Evolutionary conservation across 768 basidiomycete species (phyloP), one percentile per base, ranked within the genome.

Genomic region (Russula compacta): DNA sequence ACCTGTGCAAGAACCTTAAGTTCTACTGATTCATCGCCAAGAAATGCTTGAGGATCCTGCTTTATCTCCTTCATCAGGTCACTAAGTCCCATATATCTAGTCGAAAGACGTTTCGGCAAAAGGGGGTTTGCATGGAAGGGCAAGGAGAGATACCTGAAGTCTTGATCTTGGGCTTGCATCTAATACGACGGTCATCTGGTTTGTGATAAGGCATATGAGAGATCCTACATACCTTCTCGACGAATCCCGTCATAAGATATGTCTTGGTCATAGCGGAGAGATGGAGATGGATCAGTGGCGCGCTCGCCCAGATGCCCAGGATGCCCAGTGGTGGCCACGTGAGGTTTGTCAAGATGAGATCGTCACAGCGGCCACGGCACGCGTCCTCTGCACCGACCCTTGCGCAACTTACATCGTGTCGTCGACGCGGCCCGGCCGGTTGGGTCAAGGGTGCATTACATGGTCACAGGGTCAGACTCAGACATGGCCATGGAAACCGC

Each of bases 71-170:
- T 81, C 82, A 92, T 88, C 67, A 98, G 74, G 74, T 99, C 95
- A 66, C 92, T 97, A 65, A 99, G 78, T 42, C 94, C 93, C 95
- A 98, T 98, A 73, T 92, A 94, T 72, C 94, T 95, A 69, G 21
- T n/a, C 50, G 58, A 57, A 19, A 19, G 40, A 50, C 8, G 50
- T 39, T 42, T 51, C 58, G 48, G 42, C 66, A 56, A 64, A 56
- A 60, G 53, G 68, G 43, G 50, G 56, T 64, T 44, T 21, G 32
- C 12, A 14, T 44, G 9, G 44, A 39, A 68, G 66, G 66, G 64
- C 65, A 60, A 46, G n/a, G 46, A 44, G 32, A 60, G 75, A 36
- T 61, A 91, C 90, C 90, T 80, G 73, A 91, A 92, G 75, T 93
- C 91, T 77, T 91, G 89, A 83, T 93, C 90, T 64, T 83, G 84